These are phyloP conservation scores for Chaetomium globosum DNA, from an alignment of 2,329 filamentous ascomycete species.

Conservation along the genomic window DNA sequence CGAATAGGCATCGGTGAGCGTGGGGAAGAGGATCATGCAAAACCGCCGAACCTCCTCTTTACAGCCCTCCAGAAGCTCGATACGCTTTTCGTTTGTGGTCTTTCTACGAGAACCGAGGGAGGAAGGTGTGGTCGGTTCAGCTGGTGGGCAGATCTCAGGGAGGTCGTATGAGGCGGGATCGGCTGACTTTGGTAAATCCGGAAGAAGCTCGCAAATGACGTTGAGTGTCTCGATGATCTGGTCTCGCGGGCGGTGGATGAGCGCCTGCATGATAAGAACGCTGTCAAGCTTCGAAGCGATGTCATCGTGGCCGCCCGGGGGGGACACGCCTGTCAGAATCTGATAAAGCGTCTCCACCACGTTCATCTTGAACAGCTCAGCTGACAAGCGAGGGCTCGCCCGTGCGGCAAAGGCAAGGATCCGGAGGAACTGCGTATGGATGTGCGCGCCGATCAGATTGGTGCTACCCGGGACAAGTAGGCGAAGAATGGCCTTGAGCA, in stretches of 20 bases:
- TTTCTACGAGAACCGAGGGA: slow-evolving; percentile 53
- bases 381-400: slow-evolving; percentile 82
- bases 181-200: slow-evolving; percentile 65
- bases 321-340: slow-evolving; percentile 92
- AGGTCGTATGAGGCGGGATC: slow-evolving; percentile 50
- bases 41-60: slow-evolving; percentile 87
- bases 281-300: slow-evolving; percentile 87
- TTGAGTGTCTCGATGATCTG: slow-evolving; percentile 97
- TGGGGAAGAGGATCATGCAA: slow-evolving; percentile 88
- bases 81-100: slow-evolving; percentile 73
- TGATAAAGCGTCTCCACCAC: slow-evolving; percentile 97
- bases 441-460: slow-evolving; percentile 89
- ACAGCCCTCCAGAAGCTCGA: slow-evolving; percentile 81
- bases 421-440: slow-evolving; percentile 94
- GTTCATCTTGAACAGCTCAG: slow-evolving; percentile 92
- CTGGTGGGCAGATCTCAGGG: slow-evolving; percentile 46
- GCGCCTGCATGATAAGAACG: slow-evolving; percentile 96
- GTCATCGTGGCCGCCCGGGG: slow-evolving; percentile 75
- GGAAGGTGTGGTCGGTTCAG: slow-evolving; percentile 48
- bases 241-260: slow-evolving; percentile 92
- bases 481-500: slow-evolving; percentile 81
- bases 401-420: slow-evolving; percentile 88
- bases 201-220: slow-evolving; percentile 92
- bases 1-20: slow-evolving; percentile 92
- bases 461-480: slow-evolving; percentile 91